Conservation (phyloP, 208 protist genomes). For the Wallacemonas sp. region DNA sequence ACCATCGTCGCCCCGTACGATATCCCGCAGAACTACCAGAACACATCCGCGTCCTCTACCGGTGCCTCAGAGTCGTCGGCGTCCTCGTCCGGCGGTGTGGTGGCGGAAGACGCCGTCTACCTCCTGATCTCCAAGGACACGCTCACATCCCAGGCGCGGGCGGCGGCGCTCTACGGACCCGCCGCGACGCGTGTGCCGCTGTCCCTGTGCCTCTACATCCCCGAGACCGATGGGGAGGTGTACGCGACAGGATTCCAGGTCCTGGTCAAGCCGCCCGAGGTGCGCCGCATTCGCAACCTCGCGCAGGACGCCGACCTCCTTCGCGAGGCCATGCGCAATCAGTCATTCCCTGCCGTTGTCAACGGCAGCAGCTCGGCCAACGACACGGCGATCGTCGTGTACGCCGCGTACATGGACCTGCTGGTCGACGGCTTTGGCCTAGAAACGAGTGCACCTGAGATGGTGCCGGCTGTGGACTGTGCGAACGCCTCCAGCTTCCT, state of each 20-base stretch:
- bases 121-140: slow-evolving; percentile 33
- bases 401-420: slow-evolving; percentile 59
- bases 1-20: slow-evolving; percentile 56
- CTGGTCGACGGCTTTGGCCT: slow-evolving; percentile 70
- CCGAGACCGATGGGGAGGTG: slow-evolving; percentile 41
- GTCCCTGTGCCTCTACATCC: slow-evolving; percentile 63
- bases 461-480: slow-evolving; percentile 71
- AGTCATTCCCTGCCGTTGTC: neutral
- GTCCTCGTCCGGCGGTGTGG: neutral
- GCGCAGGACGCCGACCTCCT: slow-evolving; percentile 19
- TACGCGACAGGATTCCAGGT: slow-evolving; percentile 51
- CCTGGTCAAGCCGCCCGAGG: slow-evolving; percentile 43
- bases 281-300: slow-evolving; percentile 42
- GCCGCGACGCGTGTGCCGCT: slow-evolving; percentile 24
- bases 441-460: slow-evolving; percentile 32
- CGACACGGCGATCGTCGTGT: slow-evolving; percentile 34
- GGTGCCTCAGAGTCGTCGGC: neutral
- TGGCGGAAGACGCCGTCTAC: slow-evolving; percentile 22
- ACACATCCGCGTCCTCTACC: neutral
- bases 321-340: neutral
- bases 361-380: neutral
- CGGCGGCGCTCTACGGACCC: slow-evolving; percentile 36
- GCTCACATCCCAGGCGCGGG: slow-evolving; percentile 26
- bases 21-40: slow-evolving; percentile 52
- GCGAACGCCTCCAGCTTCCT: slow-evolving; percentile 58